Base-by-base conservation (phyloP, 2,329 filamentous ascomycete species). In the Elsinoe fawcettii region DNA sequence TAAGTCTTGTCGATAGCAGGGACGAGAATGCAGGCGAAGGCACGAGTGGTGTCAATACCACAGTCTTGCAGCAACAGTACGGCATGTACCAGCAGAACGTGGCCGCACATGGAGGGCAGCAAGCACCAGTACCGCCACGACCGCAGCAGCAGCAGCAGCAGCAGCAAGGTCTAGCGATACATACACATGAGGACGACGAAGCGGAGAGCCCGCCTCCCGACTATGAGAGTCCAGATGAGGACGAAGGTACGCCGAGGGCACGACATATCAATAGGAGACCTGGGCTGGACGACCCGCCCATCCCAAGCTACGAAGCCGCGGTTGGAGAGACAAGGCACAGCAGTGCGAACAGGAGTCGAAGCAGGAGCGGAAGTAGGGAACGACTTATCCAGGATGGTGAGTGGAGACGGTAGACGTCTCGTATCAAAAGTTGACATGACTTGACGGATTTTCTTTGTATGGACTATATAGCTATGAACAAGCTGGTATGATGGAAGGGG, bases 281-380 rank as follows among this genome's bases (percentile, higher is more conserved):
- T 47, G 57, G 27, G 20, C 57, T 56, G 16, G 61, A 59, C 46
- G 64, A 62, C 71, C 86, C 88, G 22, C 88, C 89, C 0, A 90
- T 93, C 61, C 89, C 89, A 1, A 91, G 83, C 65, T 95, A 95
- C 68, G 88, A 84, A 69, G 88, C 88, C 59, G 89, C 88, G 1
- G 77, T 90, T 57, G 71, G 71, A 32, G 58, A 55, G 53, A 43
- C 23, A 22, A 53, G 49, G 32, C 30, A 37, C 8, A 12, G 23
- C 20, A 46, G 41, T 25, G 16, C 41, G 20, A 46, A 20, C 23
- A 22, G 57, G 8, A 56, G 51, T n/a, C 47, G 55, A 27, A 59
- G 51, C 20, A 16, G 41, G 1, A 46, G 41, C 41, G 49, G 34
- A 30, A 44, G 54, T 37, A 41, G 54, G 25, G 53, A 55, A 12